These are phyloP conservation scores for Chloris gayana DNA, from an alignment of 176 grass and related monocot genomes.

Conservation along the genomic window DNA sequence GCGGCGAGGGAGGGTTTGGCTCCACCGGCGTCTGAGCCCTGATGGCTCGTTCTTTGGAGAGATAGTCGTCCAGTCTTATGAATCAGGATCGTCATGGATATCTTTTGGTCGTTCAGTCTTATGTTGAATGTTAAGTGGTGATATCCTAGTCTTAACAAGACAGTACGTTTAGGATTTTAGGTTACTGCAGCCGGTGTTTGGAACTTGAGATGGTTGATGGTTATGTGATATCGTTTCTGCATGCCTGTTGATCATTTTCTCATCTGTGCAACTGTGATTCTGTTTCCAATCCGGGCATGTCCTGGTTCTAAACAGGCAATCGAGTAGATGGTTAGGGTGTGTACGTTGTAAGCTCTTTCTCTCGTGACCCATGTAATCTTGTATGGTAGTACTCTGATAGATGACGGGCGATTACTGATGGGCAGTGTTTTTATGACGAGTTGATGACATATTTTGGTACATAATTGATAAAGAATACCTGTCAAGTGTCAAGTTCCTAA, in stretches of 20 bases:
- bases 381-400: not conserved
- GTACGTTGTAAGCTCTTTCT: not conserved
- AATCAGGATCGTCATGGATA: not conserved
- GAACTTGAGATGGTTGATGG: not conserved
- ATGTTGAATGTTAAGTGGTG: no score
- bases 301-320: no score
- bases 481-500: no score
- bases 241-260: not conserved
- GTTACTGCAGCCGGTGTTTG: not conserved
- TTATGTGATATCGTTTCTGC: not conserved
- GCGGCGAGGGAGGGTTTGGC: conserved; percentile 81
- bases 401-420: no score
- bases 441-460: no score
- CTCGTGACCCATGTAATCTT: not conserved
- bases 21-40: conserved; percentile 68
- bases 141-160: not conserved
- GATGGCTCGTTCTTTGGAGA: not conserved
- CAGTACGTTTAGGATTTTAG: not conserved
- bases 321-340: no score
- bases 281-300: not conserved
- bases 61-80: not conserved
- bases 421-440: no score
- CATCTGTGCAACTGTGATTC: not conserved
- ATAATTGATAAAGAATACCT: no score
- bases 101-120: not conserved